These are phyloP conservation scores for Tolypocladium amazonense DNA, from an alignment of 2,329 filamentous ascomycete genomes.

Conservation along the genomic window DNA sequence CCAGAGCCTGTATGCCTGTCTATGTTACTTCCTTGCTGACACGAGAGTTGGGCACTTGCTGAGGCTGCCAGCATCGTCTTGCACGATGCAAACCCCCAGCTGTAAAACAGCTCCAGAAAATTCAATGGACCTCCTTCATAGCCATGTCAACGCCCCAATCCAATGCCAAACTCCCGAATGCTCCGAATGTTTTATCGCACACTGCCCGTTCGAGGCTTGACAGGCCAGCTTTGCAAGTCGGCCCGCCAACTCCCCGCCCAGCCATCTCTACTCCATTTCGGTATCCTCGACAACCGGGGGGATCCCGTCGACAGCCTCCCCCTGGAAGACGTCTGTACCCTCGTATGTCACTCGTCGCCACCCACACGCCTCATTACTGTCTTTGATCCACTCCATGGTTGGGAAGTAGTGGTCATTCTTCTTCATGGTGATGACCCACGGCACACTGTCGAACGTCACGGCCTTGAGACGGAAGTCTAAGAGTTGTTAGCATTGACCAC, in stretches of 20 bases:
- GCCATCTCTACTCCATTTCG: conserved; percentile 26
- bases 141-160: conserved; percentile 21
- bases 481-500: not conserved
- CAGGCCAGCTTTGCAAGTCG: not conserved
- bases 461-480: conserved; percentile 86
- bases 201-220: not conserved
- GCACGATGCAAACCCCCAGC: conserved; percentile 1
- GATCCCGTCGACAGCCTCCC: conserved; percentile 43
- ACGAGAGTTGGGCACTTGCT: not conserved
- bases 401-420: conserved; percentile 97
- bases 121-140: conserved; percentile 21
- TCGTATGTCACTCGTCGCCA: conserved; percentile 56
- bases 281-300: conserved; percentile 29
- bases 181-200: not conserved
- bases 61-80: conserved; percentile 1
- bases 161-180: conserved; percentile 7
- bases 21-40: not conserved
- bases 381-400: conserved; percentile 60
- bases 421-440: conserved; percentile 99
- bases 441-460: conserved; percentile 97
- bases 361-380: conserved; percentile 44
- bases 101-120: conserved; percentile 22
- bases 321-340: conserved; percentile 38
- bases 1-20: not conserved
- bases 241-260: not conserved